These are phyloP conservation scores for Penicillium chermesinum DNA, from an alignment of 495 filamentous ascomycete species.

Conservation along the genomic window DNA sequence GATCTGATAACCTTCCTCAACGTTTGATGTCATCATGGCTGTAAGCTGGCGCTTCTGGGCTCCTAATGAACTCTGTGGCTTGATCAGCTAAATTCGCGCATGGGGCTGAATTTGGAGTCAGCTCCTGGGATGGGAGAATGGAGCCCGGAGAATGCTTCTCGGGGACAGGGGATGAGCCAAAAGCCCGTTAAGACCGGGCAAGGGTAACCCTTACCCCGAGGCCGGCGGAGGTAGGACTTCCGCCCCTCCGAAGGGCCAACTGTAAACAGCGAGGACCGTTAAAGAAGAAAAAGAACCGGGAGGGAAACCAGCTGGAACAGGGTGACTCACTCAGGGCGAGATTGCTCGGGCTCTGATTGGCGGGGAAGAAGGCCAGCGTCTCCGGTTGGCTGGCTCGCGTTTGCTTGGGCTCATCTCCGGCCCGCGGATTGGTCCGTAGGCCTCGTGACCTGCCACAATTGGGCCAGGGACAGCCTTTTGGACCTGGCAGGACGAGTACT, in stretches of 20 bases:
- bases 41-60: too few relatives aligned
- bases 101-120: background rate
- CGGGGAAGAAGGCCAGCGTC: too few relatives aligned
- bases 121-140: background rate
- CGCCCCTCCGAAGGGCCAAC: conserved; percentile 14
- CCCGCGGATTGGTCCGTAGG: background rate
- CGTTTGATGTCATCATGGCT: too few relatives aligned
- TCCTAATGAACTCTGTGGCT: too few relatives aligned
- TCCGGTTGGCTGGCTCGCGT: background rate
- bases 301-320: background rate
- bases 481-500: too few relatives aligned
- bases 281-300: conserved; percentile 29
- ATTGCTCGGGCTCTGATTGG: background rate
- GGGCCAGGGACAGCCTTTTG: too few relatives aligned
- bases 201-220: background rate
- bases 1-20: too few relatives aligned
- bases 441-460: background rate
- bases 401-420: too few relatives aligned
- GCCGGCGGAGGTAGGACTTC: background rate
- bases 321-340: conserved; percentile 18
- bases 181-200: background rate
- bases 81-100: background rate
- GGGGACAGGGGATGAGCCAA: background rate
- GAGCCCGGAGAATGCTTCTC: background rate
- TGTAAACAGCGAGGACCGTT: background rate